These are phyloP conservation scores for Aspergillus alliaceus DNA, from an alignment of 2,329 filamentous ascomycete genomes.

Conservation along the genomic window DNA sequence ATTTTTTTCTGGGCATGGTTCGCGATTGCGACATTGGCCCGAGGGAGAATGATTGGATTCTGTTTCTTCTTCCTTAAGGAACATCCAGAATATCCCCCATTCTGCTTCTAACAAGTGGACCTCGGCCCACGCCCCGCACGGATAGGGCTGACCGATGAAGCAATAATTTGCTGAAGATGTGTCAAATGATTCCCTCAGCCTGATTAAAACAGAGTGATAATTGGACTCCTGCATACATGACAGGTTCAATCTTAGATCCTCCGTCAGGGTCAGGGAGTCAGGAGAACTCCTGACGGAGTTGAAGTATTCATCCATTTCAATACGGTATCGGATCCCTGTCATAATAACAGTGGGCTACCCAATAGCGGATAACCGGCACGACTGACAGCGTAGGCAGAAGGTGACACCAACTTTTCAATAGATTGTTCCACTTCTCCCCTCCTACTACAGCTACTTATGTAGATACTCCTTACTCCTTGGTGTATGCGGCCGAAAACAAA, in stretches of 20 bases:
- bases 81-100: not conserved
- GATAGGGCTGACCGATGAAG: conserved; percentile 13
- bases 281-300: too few relatives aligned
- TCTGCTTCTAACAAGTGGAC: not conserved
- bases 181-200: not conserved
- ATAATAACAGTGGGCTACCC: not conserved
- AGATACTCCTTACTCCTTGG: too few relatives aligned
- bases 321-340: not conserved
- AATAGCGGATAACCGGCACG: not conserved
- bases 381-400: not conserved
- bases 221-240: too few relatives aligned
- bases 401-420: not conserved
- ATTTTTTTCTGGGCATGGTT: not conserved
- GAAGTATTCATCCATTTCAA: too few relatives aligned
- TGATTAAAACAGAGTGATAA: not conserved
- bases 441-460: not conserved
- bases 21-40: conserved; percentile 3
- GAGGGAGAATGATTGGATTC: not conserved
- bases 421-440: not conserved
- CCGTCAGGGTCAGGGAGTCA: too few relatives aligned
- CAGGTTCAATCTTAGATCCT: too few relatives aligned
- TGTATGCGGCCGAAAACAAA: too few relatives aligned
- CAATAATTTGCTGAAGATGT: not conserved
- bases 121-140: conserved; percentile 11
- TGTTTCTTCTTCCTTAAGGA: not conserved